These are phyloP conservation scores for Crucibulum laeve DNA, from an alignment of 768 basidiomycete species.

Conservation along the genomic window DNA sequence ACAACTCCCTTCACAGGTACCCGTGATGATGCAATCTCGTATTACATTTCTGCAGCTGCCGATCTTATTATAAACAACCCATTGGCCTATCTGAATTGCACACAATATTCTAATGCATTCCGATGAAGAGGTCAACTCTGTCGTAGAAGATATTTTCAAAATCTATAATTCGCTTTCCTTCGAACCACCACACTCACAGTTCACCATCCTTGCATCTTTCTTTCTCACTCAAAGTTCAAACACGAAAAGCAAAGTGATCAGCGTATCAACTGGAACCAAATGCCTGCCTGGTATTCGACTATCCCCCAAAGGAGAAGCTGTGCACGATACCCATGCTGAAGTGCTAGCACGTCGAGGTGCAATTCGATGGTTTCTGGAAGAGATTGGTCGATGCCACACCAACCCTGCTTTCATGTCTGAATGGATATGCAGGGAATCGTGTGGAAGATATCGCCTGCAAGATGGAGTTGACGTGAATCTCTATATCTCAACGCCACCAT, in stretches of 20 bases:
- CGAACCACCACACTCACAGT: slow-evolving; percentile 50
- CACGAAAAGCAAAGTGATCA: slow-evolving; percentile 48
- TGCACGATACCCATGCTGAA: slow-evolving; percentile 93
- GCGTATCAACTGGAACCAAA: slow-evolving; percentile 81
- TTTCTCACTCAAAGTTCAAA: slow-evolving; percentile 22
- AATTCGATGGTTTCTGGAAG: slow-evolving; percentile 75
- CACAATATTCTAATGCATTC: neutral
- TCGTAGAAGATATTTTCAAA: slow-evolving; percentile 27
- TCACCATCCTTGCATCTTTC: slow-evolving; percentile 64
- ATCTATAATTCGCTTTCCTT: slow-evolving; percentile 43
- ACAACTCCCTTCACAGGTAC: too few species aligned
- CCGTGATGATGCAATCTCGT: too few species aligned
- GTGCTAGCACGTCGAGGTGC: slow-evolving; percentile 82
- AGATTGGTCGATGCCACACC: slow-evolving; percentile 40
- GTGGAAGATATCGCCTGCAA: slow-evolving; percentile 41
- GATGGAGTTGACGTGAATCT: slow-evolving; percentile 50
- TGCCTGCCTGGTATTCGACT: slow-evolving; percentile 66
- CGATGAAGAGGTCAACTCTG: too few species aligned
- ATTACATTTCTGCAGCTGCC: too few species aligned
- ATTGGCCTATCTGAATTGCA: neutral
- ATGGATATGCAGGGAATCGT: slow-evolving; percentile 39
- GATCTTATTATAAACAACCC: too few species aligned
- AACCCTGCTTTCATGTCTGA: slow-evolving; percentile 28
- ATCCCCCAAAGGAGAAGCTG: slow-evolving; percentile 64
- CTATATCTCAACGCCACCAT: slow-evolving; percentile 65